A percentile compares a stretch with the other conserved stretches of the same genome.
These are phyloP conservation scores for Coix lacrymajobi DNA, from an alignment of 176 grass and related monocot genomes.

Conservation along the genomic window DNA sequence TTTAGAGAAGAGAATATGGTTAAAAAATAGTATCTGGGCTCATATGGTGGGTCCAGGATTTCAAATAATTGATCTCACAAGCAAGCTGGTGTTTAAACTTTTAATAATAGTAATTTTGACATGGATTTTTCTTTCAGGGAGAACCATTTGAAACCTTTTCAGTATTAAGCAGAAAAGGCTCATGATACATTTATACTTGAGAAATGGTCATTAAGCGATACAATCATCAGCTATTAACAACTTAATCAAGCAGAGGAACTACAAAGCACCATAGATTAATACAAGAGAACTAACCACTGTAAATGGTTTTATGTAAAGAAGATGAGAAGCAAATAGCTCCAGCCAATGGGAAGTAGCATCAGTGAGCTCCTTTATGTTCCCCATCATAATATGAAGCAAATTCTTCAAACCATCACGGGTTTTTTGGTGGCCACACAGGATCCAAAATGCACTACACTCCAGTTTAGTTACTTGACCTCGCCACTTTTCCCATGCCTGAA, in stretches of 20 bases:
- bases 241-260: slow-evolving; percentile 13
- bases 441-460: slow-evolving; percentile 87
- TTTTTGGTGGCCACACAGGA: slow-evolving; percentile 78
- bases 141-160: not conserved
- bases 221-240: not conserved
- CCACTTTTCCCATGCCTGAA: slow-evolving; percentile 94
- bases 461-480: slow-evolving; percentile 78
- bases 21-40: not conserved
- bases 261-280: slow-evolving; percentile 10
- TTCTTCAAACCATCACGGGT: slow-evolving; percentile 87
- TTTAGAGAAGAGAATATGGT: slow-evolving; percentile 9
- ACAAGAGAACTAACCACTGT: slow-evolving; percentile 59
- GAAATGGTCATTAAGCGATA: not conserved
- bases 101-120: slow-evolving; percentile 12
- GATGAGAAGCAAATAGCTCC: slow-evolving; percentile 88
- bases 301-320: slow-evolving; percentile 86
- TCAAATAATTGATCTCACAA: not conserved
- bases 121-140: not conserved
- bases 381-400: slow-evolving; percentile 94
- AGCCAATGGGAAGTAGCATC: slow-evolving; percentile 83
- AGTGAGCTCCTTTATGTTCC: slow-evolving; percentile 67
- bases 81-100: not conserved
- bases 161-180: not conserved
- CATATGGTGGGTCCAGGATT: not conserved
- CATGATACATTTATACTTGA: not conserved